Evolutionary conservation across 169 alveolate species (phyloP).

Genomic region (Babesia divergens): DNA sequence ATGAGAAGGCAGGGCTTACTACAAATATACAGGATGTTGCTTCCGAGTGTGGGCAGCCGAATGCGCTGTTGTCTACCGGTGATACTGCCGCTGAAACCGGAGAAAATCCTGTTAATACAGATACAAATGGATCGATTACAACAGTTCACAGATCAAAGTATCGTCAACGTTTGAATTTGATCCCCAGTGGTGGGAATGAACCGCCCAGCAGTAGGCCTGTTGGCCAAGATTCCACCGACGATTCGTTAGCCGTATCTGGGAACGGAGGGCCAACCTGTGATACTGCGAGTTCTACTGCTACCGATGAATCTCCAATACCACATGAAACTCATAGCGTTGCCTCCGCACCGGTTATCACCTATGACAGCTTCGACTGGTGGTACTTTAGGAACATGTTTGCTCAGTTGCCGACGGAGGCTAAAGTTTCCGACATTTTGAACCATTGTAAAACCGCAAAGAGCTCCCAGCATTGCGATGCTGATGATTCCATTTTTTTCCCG

Average conservation of each 20-base stretch:
- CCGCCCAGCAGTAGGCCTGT: neutral
- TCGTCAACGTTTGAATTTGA: neutral
- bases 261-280: neutral
- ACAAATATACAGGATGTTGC: no score
- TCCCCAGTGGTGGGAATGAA: neutral
- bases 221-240: no score
- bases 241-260: no score
- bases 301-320: neutral
- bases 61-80: neutral
- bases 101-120: neutral
- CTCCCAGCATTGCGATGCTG: neutral
- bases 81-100: neutral
- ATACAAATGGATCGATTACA: no score
- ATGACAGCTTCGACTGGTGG: conserved; percentile 8
- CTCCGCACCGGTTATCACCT: neutral
- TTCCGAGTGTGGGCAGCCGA: no score
- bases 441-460: neutral
- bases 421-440: neutral
- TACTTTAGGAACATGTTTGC: neutral
- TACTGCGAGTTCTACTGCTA: neutral
- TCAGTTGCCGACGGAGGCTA: neutral
- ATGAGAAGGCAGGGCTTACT: neutral
- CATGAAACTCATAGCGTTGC: no score
- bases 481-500: neutral
- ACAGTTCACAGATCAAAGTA: no score